Evolutionary conservation across 352 stramenopile species (phyloP).

Genomic region (Globisporangium spiculum): DNA sequence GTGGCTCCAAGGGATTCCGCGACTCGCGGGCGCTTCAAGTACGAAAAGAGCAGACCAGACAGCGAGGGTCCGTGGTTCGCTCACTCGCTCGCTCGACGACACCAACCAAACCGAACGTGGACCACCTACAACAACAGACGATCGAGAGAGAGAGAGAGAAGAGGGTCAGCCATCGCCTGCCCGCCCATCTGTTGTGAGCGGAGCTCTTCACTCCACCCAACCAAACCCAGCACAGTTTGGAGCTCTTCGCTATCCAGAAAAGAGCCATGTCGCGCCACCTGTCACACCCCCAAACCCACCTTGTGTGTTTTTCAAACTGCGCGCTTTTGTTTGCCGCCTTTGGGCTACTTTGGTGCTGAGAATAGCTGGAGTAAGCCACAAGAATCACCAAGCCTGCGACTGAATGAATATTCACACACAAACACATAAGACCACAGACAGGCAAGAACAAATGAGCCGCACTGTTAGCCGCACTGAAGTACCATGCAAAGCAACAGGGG

Average conservation of each 20-base stretch:
- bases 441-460: neutral
- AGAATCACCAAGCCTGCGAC: neutral
- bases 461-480: neutral
- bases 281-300: constrained; percentile 15
- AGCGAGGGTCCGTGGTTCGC: constrained; percentile 1
- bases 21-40: constrained; percentile 52
- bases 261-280: constrained; percentile 7
- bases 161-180: constrained; percentile 1
- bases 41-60: constrained; percentile 16
- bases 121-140: constrained; percentile 9
- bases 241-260: constrained; percentile 10
- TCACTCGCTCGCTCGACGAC: constrained; percentile 2
- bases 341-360: neutral
- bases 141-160: neutral
- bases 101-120: constrained; percentile 11
- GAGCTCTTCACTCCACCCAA: constrained; percentile 12
- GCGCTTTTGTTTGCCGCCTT: neutral
- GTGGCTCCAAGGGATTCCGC: constrained; percentile 43
- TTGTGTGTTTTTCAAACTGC: neutral
- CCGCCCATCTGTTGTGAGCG: neutral
- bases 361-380: neutral
- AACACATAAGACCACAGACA: neutral
- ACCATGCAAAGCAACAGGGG: neutral
- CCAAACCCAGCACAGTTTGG: neutral
- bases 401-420: neutral